phyloP scores from a whole-genome alignment of 1,139 yeast genomes.

The Magnusiomyces ingens region DNA sequence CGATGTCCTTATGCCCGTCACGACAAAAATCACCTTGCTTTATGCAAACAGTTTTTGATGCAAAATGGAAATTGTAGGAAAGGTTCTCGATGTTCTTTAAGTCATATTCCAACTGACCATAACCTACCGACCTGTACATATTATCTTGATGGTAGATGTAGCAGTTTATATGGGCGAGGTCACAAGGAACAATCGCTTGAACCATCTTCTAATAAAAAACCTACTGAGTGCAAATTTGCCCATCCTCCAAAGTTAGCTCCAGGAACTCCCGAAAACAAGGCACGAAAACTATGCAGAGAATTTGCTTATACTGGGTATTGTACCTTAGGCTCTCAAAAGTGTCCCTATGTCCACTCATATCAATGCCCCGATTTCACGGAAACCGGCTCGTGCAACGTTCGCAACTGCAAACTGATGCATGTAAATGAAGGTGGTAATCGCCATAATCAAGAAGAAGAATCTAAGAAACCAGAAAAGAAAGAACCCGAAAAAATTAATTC shows the following conservation, averaged over 20 bases:
- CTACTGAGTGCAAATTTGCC: neutral
- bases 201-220: neutral
- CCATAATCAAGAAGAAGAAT: neutral
- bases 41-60: constrained; percentile 41
- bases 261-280: neutral
- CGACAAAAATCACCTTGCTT: constrained; percentile 42
- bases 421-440: neutral
- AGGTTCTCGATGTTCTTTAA: constrained; percentile 1
- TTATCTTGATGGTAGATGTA: neutral
- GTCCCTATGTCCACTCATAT: constrained; percentile 2
- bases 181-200: neutral
- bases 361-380: constrained; percentile 4
- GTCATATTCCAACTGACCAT: constrained; percentile 3
- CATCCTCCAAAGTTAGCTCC: constrained; percentile 2
- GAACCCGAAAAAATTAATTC: neutral
- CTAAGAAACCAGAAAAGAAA: neutral
- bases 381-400: neutral
- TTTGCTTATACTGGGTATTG: constrained; percentile 7
- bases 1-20: constrained; percentile 50
- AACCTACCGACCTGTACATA: constrained; percentile 3
- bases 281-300: neutral
- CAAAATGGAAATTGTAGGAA: neutral
- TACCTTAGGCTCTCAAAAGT: neutral
- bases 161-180: neutral
- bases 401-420: neutral